Evolutionary conservation across 768 basidiomycete genomes (phyloP).

Genomic region (Punctularia strigosozonata): DNA sequence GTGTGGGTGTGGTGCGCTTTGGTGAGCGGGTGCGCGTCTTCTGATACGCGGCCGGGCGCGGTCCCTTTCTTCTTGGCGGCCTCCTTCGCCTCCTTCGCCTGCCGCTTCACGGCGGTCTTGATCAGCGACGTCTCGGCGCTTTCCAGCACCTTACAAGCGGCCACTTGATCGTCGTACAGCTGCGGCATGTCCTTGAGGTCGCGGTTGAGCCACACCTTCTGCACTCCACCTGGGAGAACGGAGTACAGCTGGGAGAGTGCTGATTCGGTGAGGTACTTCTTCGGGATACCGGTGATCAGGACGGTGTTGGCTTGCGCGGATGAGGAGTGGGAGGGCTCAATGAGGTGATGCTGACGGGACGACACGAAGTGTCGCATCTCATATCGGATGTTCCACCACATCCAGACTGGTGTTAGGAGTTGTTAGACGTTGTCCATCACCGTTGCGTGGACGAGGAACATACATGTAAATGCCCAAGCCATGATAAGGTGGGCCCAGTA

Average conservation of each 20-base stretch:
- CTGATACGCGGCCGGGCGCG: slow-evolving; percentile 1
- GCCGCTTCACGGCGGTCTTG: slow-evolving; percentile 53
- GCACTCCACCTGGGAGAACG: slow-evolving; percentile 72
- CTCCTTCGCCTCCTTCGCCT: slow-evolving; percentile 39
- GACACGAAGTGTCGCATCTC: slow-evolving; percentile 68
- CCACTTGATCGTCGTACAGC: slow-evolving; percentile 55
- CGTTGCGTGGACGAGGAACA: slow-evolving; percentile 13
- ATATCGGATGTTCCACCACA: slow-evolving; percentile 57
- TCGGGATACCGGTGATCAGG: slow-evolving; percentile 73
- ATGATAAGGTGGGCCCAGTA: slow-evolving; percentile 67
- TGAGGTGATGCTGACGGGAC: slow-evolving; percentile 64
- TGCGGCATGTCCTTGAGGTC: slow-evolving; percentile 73
- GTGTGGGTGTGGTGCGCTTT: slow-evolving; percentile 16
- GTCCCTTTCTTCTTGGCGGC: slow-evolving; percentile 16
- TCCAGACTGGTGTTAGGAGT: slow-evolving; percentile 44
- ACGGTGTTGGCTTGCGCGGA: slow-evolving; percentile 77
- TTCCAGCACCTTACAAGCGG: slow-evolving; percentile 66
- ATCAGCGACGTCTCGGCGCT: slow-evolving; percentile 63
- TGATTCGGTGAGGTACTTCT: slow-evolving; percentile 50
- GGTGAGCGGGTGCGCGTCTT: slow-evolving; percentile 12
- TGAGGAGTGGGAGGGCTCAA: slow-evolving; percentile 53
- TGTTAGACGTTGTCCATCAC: not conserved
- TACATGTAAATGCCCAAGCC: slow-evolving; percentile 64
- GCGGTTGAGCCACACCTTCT: slow-evolving; percentile 55
- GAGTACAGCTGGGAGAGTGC: slow-evolving; percentile 54